Evolutionary conservation across 805 yeast genomes (phyloP), one percentile per base, ranked within the genome.

Genomic region (Candida vaughaniae): DNA sequence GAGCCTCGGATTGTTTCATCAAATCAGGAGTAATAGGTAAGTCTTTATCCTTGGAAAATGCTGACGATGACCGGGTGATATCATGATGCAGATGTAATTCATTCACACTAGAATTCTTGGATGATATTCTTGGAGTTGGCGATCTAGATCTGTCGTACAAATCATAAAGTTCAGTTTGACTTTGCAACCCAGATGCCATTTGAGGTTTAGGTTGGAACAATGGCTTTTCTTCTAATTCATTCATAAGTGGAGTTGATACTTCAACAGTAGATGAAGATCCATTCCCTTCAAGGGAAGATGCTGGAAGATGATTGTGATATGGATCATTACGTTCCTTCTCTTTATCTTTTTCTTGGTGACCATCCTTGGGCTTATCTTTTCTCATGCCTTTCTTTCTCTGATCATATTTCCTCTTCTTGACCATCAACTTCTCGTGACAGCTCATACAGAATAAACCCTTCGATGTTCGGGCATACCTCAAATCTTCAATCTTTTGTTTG

Each of bases 381-480:
- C 49, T 30, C 12, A 22, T 31, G 18, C 25, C 33, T 22, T 60
- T 59, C 51, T 63, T 73, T 49, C 64, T 64, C 38, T 66, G 56
- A 47, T 80, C 85, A 47, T 81, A 77, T 45, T 76, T 72, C 48
- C 78, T 80, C 64, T 88, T 82, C 54, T 82, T 82, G 30, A 82
- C 89, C 55, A 90, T 62, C 42, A 91, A 64, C 47, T 80, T 76
- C 53, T 87, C 90, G 62, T 93, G 97, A 59, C 99, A 91, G 19
- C 75, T 70, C 87, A 90, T 87, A 62, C 99, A 91, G 55, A 88
- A 90, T 30, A 91, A 67, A 0, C 98, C 98, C 52, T 85, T 90
- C 28, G 90, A 82, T 0, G 97, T 91, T 54, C 95, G 75, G 11
- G 97, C 97, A 58, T 93, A 93, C 47, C 89, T 73, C 47, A 90